Evolutionary conservation across 495 filamentous ascomycete species (phyloP).

Genomic region (Penicillium simplicissimum): DNA sequence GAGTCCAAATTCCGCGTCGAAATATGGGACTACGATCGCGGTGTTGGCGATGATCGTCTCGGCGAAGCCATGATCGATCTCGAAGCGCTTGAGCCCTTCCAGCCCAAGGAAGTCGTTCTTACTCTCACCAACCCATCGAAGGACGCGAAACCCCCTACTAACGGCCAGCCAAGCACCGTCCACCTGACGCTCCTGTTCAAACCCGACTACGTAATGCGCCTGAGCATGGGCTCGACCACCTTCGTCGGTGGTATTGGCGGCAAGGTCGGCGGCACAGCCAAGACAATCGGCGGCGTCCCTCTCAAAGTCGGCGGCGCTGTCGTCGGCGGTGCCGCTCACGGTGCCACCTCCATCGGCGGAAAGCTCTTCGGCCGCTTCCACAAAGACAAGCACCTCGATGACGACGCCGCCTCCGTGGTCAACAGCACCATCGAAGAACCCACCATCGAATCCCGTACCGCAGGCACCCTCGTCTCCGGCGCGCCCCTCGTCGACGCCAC

Average conservation of each 20-base stretch:
- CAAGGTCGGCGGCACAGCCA: slow-evolving; percentile 66
- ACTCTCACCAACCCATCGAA: slow-evolving; percentile 35
- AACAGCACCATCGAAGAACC: slow-evolving; percentile 33
- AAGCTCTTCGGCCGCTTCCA: slow-evolving; percentile 65
- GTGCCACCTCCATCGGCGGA: slow-evolving; percentile 78
- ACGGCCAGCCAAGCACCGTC: slow-evolving; percentile 86
- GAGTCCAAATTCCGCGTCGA: slow-evolving; percentile 82
- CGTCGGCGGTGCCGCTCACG: slow-evolving; percentile 80
- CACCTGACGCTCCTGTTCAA: slow-evolving; percentile 89
- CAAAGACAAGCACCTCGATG: slow-evolving; percentile 53
- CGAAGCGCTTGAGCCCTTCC: slow-evolving; percentile 79
- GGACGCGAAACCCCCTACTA: slow-evolving; percentile 71
- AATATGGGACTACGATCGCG: slow-evolving; percentile 95
- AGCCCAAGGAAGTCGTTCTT: slow-evolving; percentile 60
- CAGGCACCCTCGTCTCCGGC: slow-evolving; percentile 16
- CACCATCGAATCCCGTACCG: background rate
- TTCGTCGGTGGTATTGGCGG: slow-evolving; percentile 48
- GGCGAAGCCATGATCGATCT: slow-evolving; percentile 79
- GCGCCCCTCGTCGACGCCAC: slow-evolving; percentile 30
- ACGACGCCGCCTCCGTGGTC: slow-evolving; percentile 47
- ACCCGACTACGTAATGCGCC: slow-evolving; percentile 84
- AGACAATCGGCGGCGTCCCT: slow-evolving; percentile 89
- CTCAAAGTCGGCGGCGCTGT: slow-evolving; percentile 86
- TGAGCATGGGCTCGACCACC: slow-evolving; percentile 86
- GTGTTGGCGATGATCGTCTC: slow-evolving; percentile 84